These are phyloP conservation scores for Leccinum longicurvipes DNA, from an alignment of 768 basidiomycete species.

Conservation along the genomic window DNA sequence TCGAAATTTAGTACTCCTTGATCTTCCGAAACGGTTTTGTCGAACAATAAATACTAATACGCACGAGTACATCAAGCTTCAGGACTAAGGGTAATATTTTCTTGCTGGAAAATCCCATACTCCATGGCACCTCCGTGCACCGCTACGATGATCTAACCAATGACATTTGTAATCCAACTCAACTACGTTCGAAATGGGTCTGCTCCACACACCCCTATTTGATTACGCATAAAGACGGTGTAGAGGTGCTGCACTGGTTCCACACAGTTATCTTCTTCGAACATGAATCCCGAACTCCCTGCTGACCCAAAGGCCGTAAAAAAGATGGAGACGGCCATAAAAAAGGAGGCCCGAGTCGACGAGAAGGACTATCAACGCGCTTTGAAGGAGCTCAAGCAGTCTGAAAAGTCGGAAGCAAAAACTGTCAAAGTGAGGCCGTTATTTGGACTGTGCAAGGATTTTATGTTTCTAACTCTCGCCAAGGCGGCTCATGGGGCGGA, in stretches of 20 bases:
- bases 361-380: conserved; percentile 48
- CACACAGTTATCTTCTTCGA: not conserved
- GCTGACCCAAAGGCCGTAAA: conserved; percentile 30
- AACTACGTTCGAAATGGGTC: not conserved
- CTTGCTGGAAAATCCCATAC: too few relatives aligned
- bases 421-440: conserved; percentile 44
- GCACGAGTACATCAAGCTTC: too few relatives aligned
- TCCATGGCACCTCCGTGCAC: too few relatives aligned
- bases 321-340: conserved; percentile 43
- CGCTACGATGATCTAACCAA: too few relatives aligned
- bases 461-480: not conserved
- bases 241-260: not conserved
- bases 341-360: conserved; percentile 52
- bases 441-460: not conserved
- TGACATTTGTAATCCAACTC: not conserved
- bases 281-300: conserved; percentile 23
- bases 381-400: conserved; percentile 48
- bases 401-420: conserved; percentile 53
- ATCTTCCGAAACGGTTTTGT: too few relatives aligned
- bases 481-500: conserved; percentile 48
- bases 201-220: conserved; percentile 10
- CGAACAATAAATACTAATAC: too few relatives aligned
- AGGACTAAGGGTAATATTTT: too few relatives aligned
- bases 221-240: not conserved
- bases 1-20: too few relatives aligned